phyloP scores from a whole-genome alignment of 257 asterid genomes.

The Asclepias syriaca region DNA sequence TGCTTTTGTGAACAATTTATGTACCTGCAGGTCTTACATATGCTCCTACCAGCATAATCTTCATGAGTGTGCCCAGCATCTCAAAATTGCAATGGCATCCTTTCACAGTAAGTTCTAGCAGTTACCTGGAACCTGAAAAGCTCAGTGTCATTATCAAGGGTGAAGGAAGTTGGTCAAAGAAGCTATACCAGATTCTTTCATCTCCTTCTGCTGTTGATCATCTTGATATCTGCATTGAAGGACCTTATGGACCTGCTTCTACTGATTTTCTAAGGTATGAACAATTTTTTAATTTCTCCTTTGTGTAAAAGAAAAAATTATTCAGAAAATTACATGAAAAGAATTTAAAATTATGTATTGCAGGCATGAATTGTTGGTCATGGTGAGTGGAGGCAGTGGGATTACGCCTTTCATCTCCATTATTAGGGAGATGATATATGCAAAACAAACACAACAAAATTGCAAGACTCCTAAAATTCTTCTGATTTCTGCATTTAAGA shows the following conservation, averaged over 20 bases:
- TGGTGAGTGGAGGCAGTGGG: conserved; percentile 97
- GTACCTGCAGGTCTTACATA: conserved; percentile 40
- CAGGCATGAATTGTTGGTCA: conserved; percentile 68
- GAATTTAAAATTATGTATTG: background rate
- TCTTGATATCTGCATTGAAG: conserved; percentile 63
- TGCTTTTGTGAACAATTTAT: too few relatives aligned
- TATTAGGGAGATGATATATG: conserved; percentile 55
- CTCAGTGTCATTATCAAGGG: conserved; percentile 58
- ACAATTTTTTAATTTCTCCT: too few relatives aligned
- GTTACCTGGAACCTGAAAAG: conserved; percentile 61
- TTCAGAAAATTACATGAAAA: background rate
- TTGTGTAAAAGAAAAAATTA: too few relatives aligned
- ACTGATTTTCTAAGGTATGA: conserved; percentile 58
- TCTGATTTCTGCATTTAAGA: conserved; percentile 66
- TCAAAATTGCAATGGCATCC: conserved; percentile 96
- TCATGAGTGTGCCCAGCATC: conserved; percentile 63
- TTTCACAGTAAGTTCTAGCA: conserved; percentile 65
- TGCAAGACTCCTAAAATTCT: conserved; percentile 47
- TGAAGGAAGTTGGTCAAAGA: conserved; percentile 77
- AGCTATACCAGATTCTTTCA: conserved; percentile 54
- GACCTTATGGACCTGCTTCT: conserved; percentile 87
- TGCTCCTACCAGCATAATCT: conserved; percentile 71
- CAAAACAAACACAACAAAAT: conserved; percentile 31
- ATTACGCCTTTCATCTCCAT: conserved; percentile 86
- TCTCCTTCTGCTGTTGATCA: conserved; percentile 52